Base-by-base conservation (phyloP, 1,284 basidiomycete species). In the Rhodotorula sp. region DNA sequence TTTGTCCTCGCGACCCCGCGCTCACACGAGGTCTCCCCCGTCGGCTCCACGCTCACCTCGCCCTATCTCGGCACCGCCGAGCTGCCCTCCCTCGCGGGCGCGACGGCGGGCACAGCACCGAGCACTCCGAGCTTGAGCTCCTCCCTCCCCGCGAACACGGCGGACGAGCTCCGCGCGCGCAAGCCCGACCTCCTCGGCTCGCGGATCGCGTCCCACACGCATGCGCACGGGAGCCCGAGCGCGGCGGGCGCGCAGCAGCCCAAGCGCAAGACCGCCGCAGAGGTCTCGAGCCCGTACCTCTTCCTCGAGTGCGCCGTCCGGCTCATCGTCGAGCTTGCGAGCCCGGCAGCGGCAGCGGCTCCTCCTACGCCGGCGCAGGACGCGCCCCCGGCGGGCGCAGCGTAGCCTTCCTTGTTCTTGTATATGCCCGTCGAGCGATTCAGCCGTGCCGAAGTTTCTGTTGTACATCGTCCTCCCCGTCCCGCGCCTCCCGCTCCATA, bases 271-370 rank as follows among this genome's bases (percentile, higher is more conserved):
- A 54, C 64, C 70, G 70, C 78, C 61, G 56, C 74, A 67, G 75
- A 75, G 89, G 87, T 91, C 13, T 93, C 90, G 55, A 85, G 84
- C 63, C 96, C 97, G 8, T 99, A 95, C 83, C 87, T 98, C 73
- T 99, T 99, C 82, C 90, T 98, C 86, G 96, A 99, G 81, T 90
- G 96, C 68, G 94, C 97, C 13, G 97, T 85, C 72, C 79, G 84
- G 69, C 81, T 87, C 65, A 87, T 87, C 60, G 83, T 84, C 36
- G 84, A 85, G 79, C 76, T 85, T 17, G 84, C 84, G 25, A 58
- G 56, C 56, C 56, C 64, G 27, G 64, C 64, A 2, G 44, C 55
- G n/a, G 27, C 44, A 12, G 32, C 55, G 25, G 36, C 63, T n/a
- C 46, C 58, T 50, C 22, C n/a, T 51, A 3, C n/a, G 27, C 13